Evolutionary conservation across 169 alveolate genomes (phyloP), one percentile per base, ranked within the genome.

Genomic region (Plasmodium fragile): DNA sequence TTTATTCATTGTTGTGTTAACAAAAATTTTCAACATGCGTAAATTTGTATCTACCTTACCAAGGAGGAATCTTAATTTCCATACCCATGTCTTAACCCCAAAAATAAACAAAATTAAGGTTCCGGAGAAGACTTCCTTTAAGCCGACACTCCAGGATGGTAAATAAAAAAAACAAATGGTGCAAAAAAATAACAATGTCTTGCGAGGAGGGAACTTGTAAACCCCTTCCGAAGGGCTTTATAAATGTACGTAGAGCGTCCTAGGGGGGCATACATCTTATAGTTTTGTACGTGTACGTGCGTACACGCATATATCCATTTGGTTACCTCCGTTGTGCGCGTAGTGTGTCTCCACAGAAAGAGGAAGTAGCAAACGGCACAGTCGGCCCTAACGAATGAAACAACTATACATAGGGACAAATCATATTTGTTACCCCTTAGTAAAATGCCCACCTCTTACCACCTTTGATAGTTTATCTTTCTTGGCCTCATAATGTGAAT

Each of bases 121-220:
- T 41, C 28, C 73, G 72, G 94, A 81, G 73, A 28, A 4, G 25
- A 53, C 32, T 3, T 70, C 70, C 39, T 91, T 91, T 73, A 80
- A 79, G 43, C 90, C 94, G 34, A 91, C 94, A 36, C 34, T 91
- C 70, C 81, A 80, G 75, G 94, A 91, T 91, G 94, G 94, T 91
- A 91, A 80, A 5, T 45, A 83, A 65, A 82, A 82, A 53, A 82
- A 82, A 11, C 0, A 45, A 45, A 49, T 49, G 7, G 18, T n/a
- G 18, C n/a, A 18, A 32, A n/a, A 70, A 70, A 70, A 70, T 32
- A 70, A 30, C 18, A 10, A 70, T n/a, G 41, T 70, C 22, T 30
- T 70, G 41, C 41, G 79, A 72, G 45, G 45, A 49, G 18, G 16
- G 7, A 49, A 11, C 1, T 49, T 49, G 11, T 49, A 49, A 49